Percentiles rank a stretch among this genome's conserved stretches.
Evolutionary conservation across 129 eudicot genomes (phyloP).

Genomic region (Artemisia argyi): DNA sequence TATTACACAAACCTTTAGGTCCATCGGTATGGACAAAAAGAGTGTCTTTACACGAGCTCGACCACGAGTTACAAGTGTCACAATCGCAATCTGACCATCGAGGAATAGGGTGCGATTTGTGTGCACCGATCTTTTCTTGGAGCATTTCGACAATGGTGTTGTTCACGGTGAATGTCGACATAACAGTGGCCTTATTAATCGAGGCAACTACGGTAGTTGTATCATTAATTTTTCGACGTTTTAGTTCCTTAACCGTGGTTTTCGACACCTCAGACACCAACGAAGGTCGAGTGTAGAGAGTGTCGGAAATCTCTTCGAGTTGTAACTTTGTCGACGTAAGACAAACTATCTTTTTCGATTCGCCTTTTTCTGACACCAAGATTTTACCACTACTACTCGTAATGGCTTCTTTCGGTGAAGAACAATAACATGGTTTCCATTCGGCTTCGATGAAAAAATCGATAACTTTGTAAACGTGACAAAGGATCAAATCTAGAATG

Average conservation of each 20-base stretch:
- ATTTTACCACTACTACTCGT: slow-evolving; percentile 61
- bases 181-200: slow-evolving; percentile 33
- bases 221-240: slow-evolving; percentile 35
- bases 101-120: slow-evolving; percentile 51
- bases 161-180: slow-evolving; percentile 60
- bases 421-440: slow-evolving; percentile 93
- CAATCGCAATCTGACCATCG: slow-evolving; percentile 99
- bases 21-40: slow-evolving; percentile 72
- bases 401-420: slow-evolving; percentile 65
- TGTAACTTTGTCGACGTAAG: slow-evolving; percentile 67
- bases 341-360: slow-evolving; percentile 63
- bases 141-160: slow-evolving; percentile 89
- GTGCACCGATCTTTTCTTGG: slow-evolving; percentile 66
- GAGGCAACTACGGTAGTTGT: slow-evolving; percentile 12
- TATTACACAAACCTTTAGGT: slow-evolving; percentile 44
- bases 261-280: slow-evolving; percentile 67
- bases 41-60: slow-evolving; percentile 48
- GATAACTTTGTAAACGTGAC: slow-evolving; percentile 51
- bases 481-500: slow-evolving; percentile 60
- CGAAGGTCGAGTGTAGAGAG: slow-evolving; percentile 74
- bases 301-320: slow-evolving; percentile 88
- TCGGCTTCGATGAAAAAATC: slow-evolving; percentile 85
- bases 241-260: slow-evolving; percentile 54
- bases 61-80: slow-evolving; percentile 73
- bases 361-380: slow-evolving; percentile 74